These are phyloP conservation scores for Ascoidea asiatica DNA, from an alignment of 805 yeast genomes.

Conservation along the genomic window DNA sequence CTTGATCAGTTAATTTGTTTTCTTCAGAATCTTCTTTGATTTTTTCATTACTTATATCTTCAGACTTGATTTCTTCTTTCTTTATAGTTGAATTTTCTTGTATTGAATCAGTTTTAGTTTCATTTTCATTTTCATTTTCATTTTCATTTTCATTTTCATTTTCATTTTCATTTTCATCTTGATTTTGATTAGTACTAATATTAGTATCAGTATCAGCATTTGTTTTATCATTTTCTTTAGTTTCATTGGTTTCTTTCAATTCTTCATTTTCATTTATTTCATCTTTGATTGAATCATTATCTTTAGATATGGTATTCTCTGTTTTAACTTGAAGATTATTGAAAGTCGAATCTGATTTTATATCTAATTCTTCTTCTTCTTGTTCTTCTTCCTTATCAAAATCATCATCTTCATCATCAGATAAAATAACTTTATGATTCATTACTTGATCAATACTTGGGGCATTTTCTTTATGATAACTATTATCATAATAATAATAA, in stretches of 20 bases:
- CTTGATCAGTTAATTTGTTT: constrained; percentile 15
- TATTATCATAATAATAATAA: constrained; percentile 10
- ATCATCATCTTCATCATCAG: constrained; percentile 9
- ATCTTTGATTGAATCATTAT: neutral
- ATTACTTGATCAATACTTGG: constrained; percentile 33
- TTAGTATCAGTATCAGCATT: neutral
- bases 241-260: neutral
- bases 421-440: constrained; percentile 34
- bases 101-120: neutral
- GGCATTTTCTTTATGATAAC: neutral
- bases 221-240: constrained; percentile 2
- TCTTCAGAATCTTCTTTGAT: constrained; percentile 1
- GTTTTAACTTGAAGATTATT: no score
- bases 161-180: neutral
- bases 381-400: constrained; percentile 9
- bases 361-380: constrained; percentile 12
- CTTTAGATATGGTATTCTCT: constrained; percentile 4
- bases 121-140: constrained; percentile 1
- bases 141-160: neutral
- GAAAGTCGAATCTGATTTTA: neutral
- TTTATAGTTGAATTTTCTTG: neutral
- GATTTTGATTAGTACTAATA: neutral
- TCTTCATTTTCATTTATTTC: neutral
- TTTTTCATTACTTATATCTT: neutral
- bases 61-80: neutral